Evolutionary conservation across 2,329 filamentous ascomycete genomes (phyloP), one percentile per base, ranked within the genome.

Genomic region (Colletotrichum gigasporum): DNA sequence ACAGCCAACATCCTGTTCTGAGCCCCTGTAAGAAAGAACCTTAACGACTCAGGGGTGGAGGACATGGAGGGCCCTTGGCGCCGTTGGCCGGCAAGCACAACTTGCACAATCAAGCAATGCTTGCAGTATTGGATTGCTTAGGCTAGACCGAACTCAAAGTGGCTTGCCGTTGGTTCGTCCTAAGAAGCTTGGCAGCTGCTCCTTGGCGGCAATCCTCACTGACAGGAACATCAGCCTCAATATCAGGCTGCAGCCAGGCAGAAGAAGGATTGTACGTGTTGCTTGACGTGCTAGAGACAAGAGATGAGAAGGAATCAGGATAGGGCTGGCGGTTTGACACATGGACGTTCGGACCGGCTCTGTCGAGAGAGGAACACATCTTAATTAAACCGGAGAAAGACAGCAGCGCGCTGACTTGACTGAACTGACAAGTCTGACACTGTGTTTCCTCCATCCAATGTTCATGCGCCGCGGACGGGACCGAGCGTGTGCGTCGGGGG

Each of bases 101-200:
- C 39, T 32, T 30, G n/a, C n/a, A n/a, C n/a, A n/a, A n/a, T n/a
- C n/a, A n/a, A n/a, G n/a, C n/a, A n/a, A n/a, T n/a, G n/a, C n/a
- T n/a, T n/a, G n/a, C n/a, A n/a, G n/a, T n/a, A n/a, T n/a, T n/a
- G n/a, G n/a, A n/a, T n/a, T n/a, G n/a, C n/a, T 22, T 41, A n/a
- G 8, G 35, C 24, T 22, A 30, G 26, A 7, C 8, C 14, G n/a
- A 41, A 42, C 11, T 32, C 24, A n/a, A 32, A 35, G 47, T 45
- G 47, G 35, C 54, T 39, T 58, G 45, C 35, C 54, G 24, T 14
- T 39, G 44, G 35, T 59, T 63, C 45, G 35, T 59, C 59, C 52
- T 9, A 28, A 37, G 37, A 45, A 39, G 32, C 60, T 52, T 47
- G 45, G 60, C 54, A 47, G 14, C 22, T 34, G 37, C 32, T 35